These are phyloP conservation scores for Lodderomyces pseudojiufengensis DNA, from an alignment of 1,139 yeast genomes.

Conservation along the genomic window DNA sequence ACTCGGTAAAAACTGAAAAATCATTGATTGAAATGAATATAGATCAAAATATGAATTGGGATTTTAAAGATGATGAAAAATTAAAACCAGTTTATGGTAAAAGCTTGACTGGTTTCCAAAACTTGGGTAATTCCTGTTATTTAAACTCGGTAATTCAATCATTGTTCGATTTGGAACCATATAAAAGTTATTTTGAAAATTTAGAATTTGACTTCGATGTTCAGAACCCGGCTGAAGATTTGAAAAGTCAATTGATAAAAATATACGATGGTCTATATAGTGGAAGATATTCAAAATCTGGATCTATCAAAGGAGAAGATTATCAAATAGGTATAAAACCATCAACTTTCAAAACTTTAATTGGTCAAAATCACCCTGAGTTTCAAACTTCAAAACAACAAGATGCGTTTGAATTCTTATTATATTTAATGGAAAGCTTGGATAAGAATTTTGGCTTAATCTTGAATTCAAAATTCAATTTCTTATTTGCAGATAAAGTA, in stretches of 20 bases:
- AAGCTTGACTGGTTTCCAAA: conserved; percentile 76
- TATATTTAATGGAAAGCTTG: conserved; percentile 60
- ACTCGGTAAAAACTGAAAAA: conserved; percentile 69
- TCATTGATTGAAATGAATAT: conserved; percentile 83
- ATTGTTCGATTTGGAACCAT: conserved; percentile 39
- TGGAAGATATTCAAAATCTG: conserved; percentile 66
- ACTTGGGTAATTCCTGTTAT: conserved; percentile 92
- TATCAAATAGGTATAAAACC: conserved; percentile 82
- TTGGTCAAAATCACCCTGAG: conserved; percentile 78
- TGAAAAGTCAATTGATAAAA: conserved; percentile 70
- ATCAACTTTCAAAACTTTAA: conserved; percentile 63
- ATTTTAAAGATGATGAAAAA: conserved; percentile 71
- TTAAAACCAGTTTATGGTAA: conserved; percentile 64
- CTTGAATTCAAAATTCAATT: conserved; percentile 55
- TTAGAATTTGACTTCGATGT: conserved; percentile 26
- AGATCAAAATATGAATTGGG: conserved; percentile 93
- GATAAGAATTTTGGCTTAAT: conserved; percentile 50
- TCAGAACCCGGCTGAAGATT: conserved; percentile 57
- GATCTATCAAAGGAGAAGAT: conserved; percentile 40
- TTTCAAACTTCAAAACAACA: conserved; percentile 87
- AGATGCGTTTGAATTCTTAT: conserved; percentile 88
- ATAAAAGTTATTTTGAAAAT: conserved; percentile 33
- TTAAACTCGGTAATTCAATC: conserved; percentile 78
- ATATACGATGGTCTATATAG: conserved; percentile 75
- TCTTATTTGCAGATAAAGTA: conserved; percentile 60